Evolutionary conservation across 345 rosid species (phyloP).

Genomic region (Punica granatum): DNA sequence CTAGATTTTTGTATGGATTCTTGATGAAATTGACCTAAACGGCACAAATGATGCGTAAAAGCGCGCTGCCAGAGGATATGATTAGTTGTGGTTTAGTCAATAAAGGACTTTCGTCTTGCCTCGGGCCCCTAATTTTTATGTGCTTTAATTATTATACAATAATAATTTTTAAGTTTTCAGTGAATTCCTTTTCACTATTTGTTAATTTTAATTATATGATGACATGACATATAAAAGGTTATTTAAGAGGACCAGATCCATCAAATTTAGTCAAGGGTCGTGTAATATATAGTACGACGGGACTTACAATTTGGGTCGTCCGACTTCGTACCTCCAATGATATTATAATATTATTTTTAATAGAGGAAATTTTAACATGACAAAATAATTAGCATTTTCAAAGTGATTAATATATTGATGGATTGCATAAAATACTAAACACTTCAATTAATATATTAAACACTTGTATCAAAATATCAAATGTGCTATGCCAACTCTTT

Average conservation of each 20-base stretch:
- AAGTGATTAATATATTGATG: no score
- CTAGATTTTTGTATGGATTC: no score
- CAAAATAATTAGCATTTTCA: no score
- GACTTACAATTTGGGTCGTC: neutral
- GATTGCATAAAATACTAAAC: no score
- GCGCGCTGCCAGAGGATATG: neutral
- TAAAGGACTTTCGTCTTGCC: constrained; percentile 9
- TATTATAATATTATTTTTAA: no score
- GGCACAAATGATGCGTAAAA: no score
- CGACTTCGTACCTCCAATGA: neutral
- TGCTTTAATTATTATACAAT: neutral
- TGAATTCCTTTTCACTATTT: neutral
- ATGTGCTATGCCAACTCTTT: no score
- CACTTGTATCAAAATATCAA: no score
- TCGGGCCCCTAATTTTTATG: constrained; percentile 11
- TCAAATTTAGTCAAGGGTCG: neutral
- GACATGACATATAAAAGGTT: neutral
- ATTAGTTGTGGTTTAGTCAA: constrained; percentile 9
- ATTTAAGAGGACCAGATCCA: neutral
- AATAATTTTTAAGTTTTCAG: neutral
- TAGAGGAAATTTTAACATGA: no score
- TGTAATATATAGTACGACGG: neutral
- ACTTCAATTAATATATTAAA: no score
- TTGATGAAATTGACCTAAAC: no score
- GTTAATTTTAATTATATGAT: neutral